Base-by-base conservation (phyloP, 2,329 filamentous ascomycete species). In the Aphanocladium album region DNA sequence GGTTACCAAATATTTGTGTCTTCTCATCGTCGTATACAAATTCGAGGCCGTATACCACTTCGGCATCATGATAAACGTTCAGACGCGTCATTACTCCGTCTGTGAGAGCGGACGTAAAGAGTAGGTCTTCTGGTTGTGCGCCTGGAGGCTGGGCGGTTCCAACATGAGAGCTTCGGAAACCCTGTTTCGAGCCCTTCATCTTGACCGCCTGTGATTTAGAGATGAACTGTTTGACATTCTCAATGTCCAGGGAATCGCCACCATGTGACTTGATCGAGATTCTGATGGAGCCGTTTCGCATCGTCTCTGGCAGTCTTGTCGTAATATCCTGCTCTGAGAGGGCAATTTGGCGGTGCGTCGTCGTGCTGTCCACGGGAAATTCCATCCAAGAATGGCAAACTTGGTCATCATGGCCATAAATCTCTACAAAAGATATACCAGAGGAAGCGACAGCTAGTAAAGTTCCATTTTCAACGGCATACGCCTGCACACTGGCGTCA, bases 11-110 rank as follows among this genome's bases (percentile, higher is more conserved):
- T 3, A 97, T 73, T 71, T 97, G 91, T 59, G 81, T 89, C 1
- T 90, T 89, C 17, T 84, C 83, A 72, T 98, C 92, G 69, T 98
- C 93, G 70, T 96, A 98, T 62, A 90, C 81, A 73, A 99, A 98
- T 72, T 98, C 93, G 21, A 99, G 74, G 0, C 95, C 95, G 71
- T 96, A 89, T 14, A 98, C 71, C 4, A 88, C 88, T 62, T 80
- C 78, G 2, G 90, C 91, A 45, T 59, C 57, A 67, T 91, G 88
- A 69, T 92, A 96, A 16, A 96, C 80, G 62, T 86, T 83, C 60
- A 97, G 83, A 5, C 84, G 84, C 1, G 86, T 88, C 64, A 98
- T 79, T 33, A 96, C 81, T 64, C 92, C 89, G 64, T 86, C 83
- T 43, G 84, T 81, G 51, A 83, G 75, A 16, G 87, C 83, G 69